phyloP scores from a whole-genome alignment of 2,329 filamentous ascomycete species.

The Lizonia empirigonia region DNA sequence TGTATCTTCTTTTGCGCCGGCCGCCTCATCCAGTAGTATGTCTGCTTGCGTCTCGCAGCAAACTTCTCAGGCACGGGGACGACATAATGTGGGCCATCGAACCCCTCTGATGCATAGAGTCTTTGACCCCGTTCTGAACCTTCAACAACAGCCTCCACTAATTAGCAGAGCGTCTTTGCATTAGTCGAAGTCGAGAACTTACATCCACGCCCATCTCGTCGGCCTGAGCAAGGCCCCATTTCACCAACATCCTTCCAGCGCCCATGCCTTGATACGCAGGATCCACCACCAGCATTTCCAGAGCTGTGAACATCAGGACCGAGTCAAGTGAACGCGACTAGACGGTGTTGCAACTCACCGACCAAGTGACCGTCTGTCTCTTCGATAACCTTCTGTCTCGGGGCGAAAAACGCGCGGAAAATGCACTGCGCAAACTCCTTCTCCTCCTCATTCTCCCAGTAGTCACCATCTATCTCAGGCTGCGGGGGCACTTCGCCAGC shows the following conservation, averaged over 20 bases:
- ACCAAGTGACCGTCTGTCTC: constrained; percentile 7
- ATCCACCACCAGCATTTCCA: constrained; percentile 18
- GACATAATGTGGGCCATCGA: constrained; percentile 3
- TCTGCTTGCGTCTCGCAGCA: constrained; percentile 15
- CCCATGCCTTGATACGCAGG: constrained; percentile 10
- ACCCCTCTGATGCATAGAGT: constrained; percentile 13
- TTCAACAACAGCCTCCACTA: constrained; percentile 9
- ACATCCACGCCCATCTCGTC: constrained; percentile 16
- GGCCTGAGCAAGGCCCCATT: constrained; percentile 10
- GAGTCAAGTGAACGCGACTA: background rate
- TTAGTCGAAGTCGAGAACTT: background rate
- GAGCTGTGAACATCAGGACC: background rate
- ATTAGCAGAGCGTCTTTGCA: background rate
- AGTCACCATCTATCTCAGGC: constrained; percentile 11
- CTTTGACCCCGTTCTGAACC: constrained; percentile 8
- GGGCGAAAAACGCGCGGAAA: constrained; percentile 10
- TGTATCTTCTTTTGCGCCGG: background rate
- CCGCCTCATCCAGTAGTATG: constrained; percentile 12
- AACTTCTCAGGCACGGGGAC: constrained; percentile 14
- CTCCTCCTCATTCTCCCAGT: constrained; percentile 15
- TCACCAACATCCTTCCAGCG: constrained; percentile 7
- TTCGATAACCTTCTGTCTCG: constrained; percentile 15
- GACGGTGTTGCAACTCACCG: background rate
- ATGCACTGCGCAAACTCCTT: constrained; percentile 16
- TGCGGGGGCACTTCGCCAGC: constrained; percentile 8